Percentiles rank a stretch among this genome's conserved stretches.
phyloP scores from a whole-genome alignment of 1,284 basidiomycete species.

The Wolfiporia cocos region DNA sequence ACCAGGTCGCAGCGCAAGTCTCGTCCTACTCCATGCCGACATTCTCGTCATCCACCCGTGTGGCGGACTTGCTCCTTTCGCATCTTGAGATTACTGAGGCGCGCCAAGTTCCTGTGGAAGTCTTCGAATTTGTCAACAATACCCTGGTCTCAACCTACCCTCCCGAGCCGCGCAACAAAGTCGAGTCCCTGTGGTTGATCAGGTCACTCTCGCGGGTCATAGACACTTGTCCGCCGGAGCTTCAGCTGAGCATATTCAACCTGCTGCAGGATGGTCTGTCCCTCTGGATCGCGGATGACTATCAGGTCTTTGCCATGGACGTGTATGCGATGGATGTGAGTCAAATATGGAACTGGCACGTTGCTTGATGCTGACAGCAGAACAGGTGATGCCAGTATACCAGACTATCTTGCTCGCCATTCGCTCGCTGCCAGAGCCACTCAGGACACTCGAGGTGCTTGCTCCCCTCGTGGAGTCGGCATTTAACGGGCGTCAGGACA shows the following conservation, averaged over 20 bases:
- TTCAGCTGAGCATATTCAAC: slow-evolving; percentile 40
- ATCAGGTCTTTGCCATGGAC: slow-evolving; percentile 37
- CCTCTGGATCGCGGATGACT: slow-evolving; percentile 59
- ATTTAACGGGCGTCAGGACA: slow-evolving; percentile 42
- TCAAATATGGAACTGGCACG: slow-evolving; percentile 5
- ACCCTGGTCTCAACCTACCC: slow-evolving; percentile 61
- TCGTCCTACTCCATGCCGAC: slow-evolving; percentile 37
- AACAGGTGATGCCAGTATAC: slow-evolving; percentile 52
- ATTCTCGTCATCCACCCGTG: slow-evolving; percentile 37
- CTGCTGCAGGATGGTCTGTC: slow-evolving; percentile 47
- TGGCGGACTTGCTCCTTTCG: slow-evolving; percentile 54
- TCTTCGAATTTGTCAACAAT: slow-evolving; percentile 54
- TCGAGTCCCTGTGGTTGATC: slow-evolving; percentile 54
- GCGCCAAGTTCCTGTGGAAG: slow-evolving; percentile 36
- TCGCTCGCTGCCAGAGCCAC: slow-evolving; percentile 34
- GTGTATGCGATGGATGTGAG: slow-evolving; percentile 56
- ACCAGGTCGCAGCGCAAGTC: slow-evolving; percentile 45
- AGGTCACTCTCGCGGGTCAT: slow-evolving; percentile 46
- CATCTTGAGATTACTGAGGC: slow-evolving; percentile 44
- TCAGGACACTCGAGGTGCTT: slow-evolving; percentile 36
- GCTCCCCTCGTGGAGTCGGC: slow-evolving; percentile 45
- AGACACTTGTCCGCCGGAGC: slow-evolving; percentile 44
- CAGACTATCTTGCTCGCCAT: slow-evolving; percentile 46
- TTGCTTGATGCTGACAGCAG: neutral
- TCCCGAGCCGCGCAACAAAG: slow-evolving; percentile 45